Conservation (phyloP, 2,329 filamentous ascomycete genomes). For the Mycosphaerelloides madeirae region DNA sequence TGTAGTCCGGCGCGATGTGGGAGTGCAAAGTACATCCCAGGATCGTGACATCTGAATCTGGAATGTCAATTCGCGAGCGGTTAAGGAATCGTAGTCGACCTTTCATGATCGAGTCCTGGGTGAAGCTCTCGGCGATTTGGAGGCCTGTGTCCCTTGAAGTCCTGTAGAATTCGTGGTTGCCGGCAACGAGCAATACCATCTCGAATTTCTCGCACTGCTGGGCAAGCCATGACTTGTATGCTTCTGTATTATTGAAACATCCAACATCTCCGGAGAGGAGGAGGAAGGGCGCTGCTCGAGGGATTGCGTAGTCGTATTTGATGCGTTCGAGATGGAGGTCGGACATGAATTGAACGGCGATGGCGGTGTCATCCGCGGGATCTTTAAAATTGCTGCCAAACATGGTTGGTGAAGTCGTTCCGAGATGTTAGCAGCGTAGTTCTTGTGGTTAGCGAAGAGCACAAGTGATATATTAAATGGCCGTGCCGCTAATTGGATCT, state of each 20-base stretch:
- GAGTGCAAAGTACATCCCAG: conserved; percentile 57
- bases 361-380: background rate
- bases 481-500: no score
- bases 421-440: no score
- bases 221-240: conserved; percentile 43
- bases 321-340: conserved; percentile 49
- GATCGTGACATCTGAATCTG: conserved; percentile 41
- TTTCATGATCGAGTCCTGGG: conserved; percentile 36
- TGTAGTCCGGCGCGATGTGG: conserved; percentile 37
- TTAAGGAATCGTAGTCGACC: conserved; percentile 41
- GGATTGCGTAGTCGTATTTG: conserved; percentile 37
- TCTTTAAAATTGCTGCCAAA: background rate
- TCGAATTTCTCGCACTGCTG: conserved; percentile 41
- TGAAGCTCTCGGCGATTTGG: conserved; percentile 35
- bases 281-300: conserved; percentile 36
- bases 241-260: conserved; percentile 44
- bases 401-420: background rate
- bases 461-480: no score
- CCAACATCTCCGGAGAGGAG: conserved; percentile 51
- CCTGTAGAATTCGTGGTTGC: conserved; percentile 54
- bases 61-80: conserved; percentile 36
- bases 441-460: no score
- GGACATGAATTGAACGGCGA: conserved; percentile 40
- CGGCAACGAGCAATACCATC: conserved; percentile 47
- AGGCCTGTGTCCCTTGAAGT: conserved; percentile 39